phyloP scores from a whole-genome alignment of 345 rosid genomes.

The Gossypium australe region DNA sequence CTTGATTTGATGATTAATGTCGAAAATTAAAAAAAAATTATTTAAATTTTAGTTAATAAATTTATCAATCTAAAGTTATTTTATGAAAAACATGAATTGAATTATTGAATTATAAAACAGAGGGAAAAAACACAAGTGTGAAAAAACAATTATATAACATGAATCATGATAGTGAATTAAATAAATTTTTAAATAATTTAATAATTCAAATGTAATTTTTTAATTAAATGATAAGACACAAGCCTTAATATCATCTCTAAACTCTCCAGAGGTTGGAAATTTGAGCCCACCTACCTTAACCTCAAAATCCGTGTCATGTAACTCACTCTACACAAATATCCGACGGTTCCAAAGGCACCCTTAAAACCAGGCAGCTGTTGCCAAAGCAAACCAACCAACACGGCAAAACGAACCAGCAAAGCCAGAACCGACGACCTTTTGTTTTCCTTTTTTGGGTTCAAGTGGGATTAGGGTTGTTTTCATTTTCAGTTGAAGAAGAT shows the following conservation, averaged over 20 bases:
- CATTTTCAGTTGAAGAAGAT: not conserved
- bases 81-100: no score
- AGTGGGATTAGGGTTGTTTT: slow-evolving; percentile 13
- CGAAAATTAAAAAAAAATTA: rapidly evolving
- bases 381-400: not conserved
- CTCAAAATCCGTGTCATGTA: not conserved
- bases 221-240: no score
- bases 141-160: no score
- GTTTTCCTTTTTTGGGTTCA: not conserved
- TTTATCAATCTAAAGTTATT: no score
- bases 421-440: not conserved
- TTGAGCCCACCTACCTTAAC: not conserved
- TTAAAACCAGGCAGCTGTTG: not conserved
- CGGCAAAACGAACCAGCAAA: not conserved
- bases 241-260: no score
- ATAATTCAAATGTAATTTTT: no score
- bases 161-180: no score
- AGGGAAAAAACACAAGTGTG: no score
- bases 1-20: no score
- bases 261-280: not conserved
- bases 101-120: no score
- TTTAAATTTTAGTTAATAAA: no score
- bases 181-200: no score
- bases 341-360: not conserved
- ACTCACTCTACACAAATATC: not conserved